Percentiles rank a stretch among this genome's conserved stretches.
Evolutionary conservation across 192 early-diverging fungal species (phyloP).

Genomic region (Anaeromyces robustus): DNA sequence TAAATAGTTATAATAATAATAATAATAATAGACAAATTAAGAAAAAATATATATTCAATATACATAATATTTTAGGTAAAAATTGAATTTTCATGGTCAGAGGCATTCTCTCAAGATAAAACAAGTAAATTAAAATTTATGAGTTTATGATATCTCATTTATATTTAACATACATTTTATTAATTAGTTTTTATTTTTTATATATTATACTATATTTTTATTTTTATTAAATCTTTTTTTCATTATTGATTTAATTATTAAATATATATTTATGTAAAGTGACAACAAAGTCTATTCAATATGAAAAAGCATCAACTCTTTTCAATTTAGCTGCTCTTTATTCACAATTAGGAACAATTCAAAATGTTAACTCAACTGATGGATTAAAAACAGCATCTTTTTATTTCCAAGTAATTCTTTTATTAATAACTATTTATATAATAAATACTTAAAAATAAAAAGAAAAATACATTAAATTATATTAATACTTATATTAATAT

Average conservation of each 20-base stretch:
- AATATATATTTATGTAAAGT: conserved; percentile 8
- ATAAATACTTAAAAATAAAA: too few relatives aligned
- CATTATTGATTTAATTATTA: not conserved
- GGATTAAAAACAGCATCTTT: conserved; percentile 20
- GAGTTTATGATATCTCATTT: too few relatives aligned
- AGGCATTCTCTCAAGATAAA: conserved; percentile 16
- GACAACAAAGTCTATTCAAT: conserved; percentile 32
- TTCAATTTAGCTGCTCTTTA: conserved; percentile 35
- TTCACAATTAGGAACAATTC: conserved; percentile 18
- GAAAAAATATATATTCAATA: too few relatives aligned
- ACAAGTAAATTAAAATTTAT: conserved; percentile 4
- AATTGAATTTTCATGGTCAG: conserved; percentile 32
- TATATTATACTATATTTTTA: too few relatives aligned
- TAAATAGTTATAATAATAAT: too few relatives aligned
- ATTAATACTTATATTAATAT: too few relatives aligned
- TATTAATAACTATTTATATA: too few relatives aligned
- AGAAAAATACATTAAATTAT: too few relatives aligned
- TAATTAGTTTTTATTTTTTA: too few relatives aligned
- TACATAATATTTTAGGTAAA: too few relatives aligned
- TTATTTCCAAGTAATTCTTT: conserved; percentile 25
- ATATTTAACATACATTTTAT: too few relatives aligned
- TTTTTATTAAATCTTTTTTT: not conserved
- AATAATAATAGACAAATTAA: too few relatives aligned
- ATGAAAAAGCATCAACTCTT: conserved; percentile 32
- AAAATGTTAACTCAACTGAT: conserved; percentile 17